A percentile compares a stretch with the other conserved stretches of the same genome.
Conservation (phyloP, 176 grass and related monocot species). For the Musa itinerans region DNA sequence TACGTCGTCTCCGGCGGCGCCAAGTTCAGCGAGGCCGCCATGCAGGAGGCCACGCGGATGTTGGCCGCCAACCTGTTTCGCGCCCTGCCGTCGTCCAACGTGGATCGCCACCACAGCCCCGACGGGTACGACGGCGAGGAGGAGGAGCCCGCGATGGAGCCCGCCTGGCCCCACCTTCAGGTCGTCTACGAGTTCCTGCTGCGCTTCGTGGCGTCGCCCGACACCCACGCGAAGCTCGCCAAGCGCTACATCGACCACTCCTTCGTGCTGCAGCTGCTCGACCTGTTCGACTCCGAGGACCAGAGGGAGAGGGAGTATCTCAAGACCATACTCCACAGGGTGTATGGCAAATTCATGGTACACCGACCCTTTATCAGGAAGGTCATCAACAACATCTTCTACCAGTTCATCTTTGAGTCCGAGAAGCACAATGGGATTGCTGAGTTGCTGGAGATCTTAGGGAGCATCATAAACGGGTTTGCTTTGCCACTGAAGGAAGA, state of each 20-base stretch:
- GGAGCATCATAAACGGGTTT: slow-evolving; percentile 53
- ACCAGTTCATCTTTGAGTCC: slow-evolving; percentile 42
- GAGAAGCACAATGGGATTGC: slow-evolving; percentile 50
- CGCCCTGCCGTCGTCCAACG: slow-evolving; percentile 19
- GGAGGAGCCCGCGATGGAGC: slow-evolving; percentile 32
- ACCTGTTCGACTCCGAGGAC: slow-evolving; percentile 54
- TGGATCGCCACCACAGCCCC: slow-evolving; percentile 12
- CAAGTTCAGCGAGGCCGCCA: slow-evolving; percentile 26
- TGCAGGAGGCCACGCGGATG: slow-evolving; percentile 29
- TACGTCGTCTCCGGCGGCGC: slow-evolving; percentile 18
- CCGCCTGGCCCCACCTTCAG: slow-evolving; percentile 45
- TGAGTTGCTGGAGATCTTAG: slow-evolving; percentile 48
- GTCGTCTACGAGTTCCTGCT: slow-evolving; percentile 41
- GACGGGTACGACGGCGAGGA: slow-evolving; percentile 34
- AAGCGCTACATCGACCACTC: slow-evolving; percentile 42
- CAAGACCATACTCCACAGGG: slow-evolving; percentile 36
- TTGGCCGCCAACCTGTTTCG: slow-evolving; percentile 44
- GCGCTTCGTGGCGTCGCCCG: slow-evolving; percentile 30
- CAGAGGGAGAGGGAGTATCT: slow-evolving; percentile 40
- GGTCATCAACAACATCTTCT: slow-evolving; percentile 44
- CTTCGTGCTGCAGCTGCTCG: slow-evolving; percentile 34
- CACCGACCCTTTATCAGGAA: slow-evolving; percentile 43
- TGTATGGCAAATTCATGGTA: slow-evolving; percentile 59
- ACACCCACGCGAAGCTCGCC: slow-evolving; percentile 41
- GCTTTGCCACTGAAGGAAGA: slow-evolving; percentile 57